phyloP scores from a whole-genome alignment of 257 asterid genomes.

The Marsdenia floribunda region DNA sequence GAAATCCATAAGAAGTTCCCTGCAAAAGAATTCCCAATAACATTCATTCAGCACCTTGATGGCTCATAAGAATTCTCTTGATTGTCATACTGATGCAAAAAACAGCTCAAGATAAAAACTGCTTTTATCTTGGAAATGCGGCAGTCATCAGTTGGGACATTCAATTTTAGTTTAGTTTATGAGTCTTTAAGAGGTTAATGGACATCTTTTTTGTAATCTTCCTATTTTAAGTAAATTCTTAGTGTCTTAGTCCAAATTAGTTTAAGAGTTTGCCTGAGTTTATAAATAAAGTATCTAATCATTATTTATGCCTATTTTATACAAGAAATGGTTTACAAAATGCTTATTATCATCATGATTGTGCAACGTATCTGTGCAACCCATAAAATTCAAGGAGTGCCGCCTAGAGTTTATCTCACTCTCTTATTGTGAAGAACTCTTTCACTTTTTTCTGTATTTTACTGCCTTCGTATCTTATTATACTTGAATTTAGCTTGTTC shows the following conservation, averaged over 20 bases:
- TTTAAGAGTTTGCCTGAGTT: neutral
- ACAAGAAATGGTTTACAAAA: neutral
- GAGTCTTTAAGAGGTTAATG: neutral
- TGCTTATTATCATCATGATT: neutral
- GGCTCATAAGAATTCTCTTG: constrained; percentile 2
- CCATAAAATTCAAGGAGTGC: neutral
- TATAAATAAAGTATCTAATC: too few species aligned
- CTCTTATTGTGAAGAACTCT: neutral
- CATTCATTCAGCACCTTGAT: constrained; percentile 17
- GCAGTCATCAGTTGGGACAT: neutral
- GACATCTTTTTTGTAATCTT: neutral
- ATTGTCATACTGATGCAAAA: neutral
- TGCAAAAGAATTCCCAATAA: constrained; percentile 27
- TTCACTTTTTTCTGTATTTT: too few species aligned
- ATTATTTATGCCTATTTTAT: neutral
- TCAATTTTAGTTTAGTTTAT: neutral
- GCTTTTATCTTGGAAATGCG: neutral
- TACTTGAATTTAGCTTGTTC: neutral
- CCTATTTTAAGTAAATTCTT: neutral
- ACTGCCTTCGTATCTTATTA: neutral
- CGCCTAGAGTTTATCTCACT: neutral
- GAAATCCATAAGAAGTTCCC: constrained; percentile 89
- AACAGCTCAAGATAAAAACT: too few species aligned
- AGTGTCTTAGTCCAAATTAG: neutral
- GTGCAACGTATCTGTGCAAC: neutral